Percentiles rank a stretch among this genome's conserved stretches.
These are phyloP conservation scores for Bremia lactucae DNA, from an alignment of 352 stramenopile species.

Conservation along the genomic window DNA sequence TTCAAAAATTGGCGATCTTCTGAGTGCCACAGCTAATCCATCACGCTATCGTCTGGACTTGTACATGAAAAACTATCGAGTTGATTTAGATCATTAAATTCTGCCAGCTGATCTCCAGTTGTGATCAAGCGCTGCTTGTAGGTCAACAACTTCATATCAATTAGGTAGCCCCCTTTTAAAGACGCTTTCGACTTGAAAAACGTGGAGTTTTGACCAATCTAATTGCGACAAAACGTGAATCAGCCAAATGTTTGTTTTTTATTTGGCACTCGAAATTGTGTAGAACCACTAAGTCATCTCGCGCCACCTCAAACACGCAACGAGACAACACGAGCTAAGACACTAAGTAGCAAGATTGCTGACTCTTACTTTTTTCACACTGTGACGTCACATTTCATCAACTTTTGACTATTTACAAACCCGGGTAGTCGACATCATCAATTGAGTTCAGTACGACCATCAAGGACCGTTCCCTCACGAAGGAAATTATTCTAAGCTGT, in stretches of 20 bases:
- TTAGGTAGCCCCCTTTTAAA: slow-evolving; percentile 11
- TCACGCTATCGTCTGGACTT: slow-evolving; percentile 68
- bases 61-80: slow-evolving; percentile 89
- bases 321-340: slow-evolving; percentile 3
- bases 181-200: not conserved
- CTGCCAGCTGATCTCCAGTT: slow-evolving; percentile 35
- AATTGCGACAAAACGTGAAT: slow-evolving; percentile 7
- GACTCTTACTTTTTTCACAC: slow-evolving; percentile 1
- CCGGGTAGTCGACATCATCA: slow-evolving; percentile 13
- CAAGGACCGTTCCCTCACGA: not conserved
- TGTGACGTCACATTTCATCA: slow-evolving; percentile 3
- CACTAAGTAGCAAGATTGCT: slow-evolving; percentile 10
- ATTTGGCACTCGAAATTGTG: slow-evolving; percentile 1
- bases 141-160: slow-evolving; percentile 63
- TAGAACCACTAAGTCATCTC: slow-evolving; percentile 9
- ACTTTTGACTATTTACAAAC: slow-evolving; percentile 11
- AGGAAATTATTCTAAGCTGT: no score
- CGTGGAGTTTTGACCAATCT: slow-evolving; percentile 10
- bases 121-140: slow-evolving; percentile 62
- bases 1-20: slow-evolving; percentile 87
- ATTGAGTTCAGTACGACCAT: slow-evolving; percentile 3
- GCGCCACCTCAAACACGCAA: slow-evolving; percentile 8
- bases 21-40: slow-evolving; percentile 79
- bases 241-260: slow-evolving; percentile 11
- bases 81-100: slow-evolving; percentile 80